Evolutionary conservation across 169 alveolate genomes (phyloP).

Genomic region (Eimeria praecox): DNA sequence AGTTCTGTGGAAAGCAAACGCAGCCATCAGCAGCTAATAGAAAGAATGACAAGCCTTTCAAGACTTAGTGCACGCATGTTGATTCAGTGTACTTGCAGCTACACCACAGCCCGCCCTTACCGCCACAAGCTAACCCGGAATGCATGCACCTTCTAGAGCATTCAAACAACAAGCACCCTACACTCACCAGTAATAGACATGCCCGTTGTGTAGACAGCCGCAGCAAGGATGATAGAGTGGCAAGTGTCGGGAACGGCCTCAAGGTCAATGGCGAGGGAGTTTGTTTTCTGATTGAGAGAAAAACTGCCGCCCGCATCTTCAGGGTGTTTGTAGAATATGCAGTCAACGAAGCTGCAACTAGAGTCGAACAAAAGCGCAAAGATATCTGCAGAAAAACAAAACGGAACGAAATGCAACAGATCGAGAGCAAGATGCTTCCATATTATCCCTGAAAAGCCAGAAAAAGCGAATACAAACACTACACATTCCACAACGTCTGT

Average conservation of each 20-base stretch:
- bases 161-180: background rate
- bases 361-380: constrained; percentile 80
- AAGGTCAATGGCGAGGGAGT: constrained; percentile 77
- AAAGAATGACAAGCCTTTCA: no score
- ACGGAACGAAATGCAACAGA: background rate
- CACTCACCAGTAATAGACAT: constrained; percentile 76
- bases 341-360: constrained; percentile 68
- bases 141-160: background rate
- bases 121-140: background rate
- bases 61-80: no score
- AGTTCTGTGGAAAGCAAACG: constrained; percentile 49
- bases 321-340: constrained; percentile 82
- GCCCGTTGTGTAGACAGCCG: constrained; percentile 81
- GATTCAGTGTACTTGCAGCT: background rate
- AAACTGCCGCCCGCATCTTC: constrained; percentile 82
- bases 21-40: background rate
- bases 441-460: background rate
- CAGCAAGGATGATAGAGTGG: constrained; percentile 72
- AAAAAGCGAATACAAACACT: background rate
- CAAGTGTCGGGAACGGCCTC: constrained; percentile 78
- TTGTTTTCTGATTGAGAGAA: constrained; percentile 71
- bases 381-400: constrained; percentile 53
- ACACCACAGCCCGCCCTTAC: background rate
- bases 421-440: background rate
- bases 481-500: no score